Conservation (phyloP, 1,139 yeast species). For the Hyphopichia pseudoburtonii region DNA sequence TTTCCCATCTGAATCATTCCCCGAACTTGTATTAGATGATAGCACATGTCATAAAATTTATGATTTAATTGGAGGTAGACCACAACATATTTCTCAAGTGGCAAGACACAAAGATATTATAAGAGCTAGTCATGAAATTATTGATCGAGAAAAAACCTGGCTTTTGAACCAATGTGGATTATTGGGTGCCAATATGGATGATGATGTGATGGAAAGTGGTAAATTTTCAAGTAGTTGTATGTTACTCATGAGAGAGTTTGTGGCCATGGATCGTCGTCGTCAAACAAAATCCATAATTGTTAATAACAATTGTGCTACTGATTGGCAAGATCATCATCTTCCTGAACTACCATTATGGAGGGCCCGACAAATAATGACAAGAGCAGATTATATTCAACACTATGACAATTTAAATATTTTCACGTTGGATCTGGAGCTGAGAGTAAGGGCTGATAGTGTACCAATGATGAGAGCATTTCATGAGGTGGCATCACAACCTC, state of each 20-base stretch:
- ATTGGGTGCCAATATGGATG: constrained; percentile 78
- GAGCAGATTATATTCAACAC: constrained; percentile 74
- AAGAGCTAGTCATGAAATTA: constrained; percentile 65
- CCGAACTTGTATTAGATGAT: constrained; percentile 35
- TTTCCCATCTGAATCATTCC: constrained; percentile 32
- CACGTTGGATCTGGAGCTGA: constrained; percentile 71
- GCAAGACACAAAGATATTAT: constrained; percentile 64
- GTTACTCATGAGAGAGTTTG: constrained; percentile 72
- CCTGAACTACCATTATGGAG: constrained; percentile 83
- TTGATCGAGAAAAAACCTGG: constrained; percentile 85
- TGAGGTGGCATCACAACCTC: constrained; percentile 72
- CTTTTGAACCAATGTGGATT: constrained; percentile 80
- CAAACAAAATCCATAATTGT: constrained; percentile 25
- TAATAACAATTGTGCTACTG: constrained; percentile 19
- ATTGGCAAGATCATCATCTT: constrained; percentile 42
- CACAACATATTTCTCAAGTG: constrained; percentile 77
- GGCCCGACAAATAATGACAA: constrained; percentile 81
- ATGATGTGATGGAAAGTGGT: constrained; percentile 85
- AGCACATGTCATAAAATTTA: constrained; percentile 55
- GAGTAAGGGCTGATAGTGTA: constrained; percentile 78
- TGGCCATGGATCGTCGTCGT: constrained; percentile 57
- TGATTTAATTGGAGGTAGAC: constrained; percentile 78
- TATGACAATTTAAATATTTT: constrained; percentile 77
- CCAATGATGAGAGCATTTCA: constrained; percentile 91
- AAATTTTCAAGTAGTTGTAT: constrained; percentile 77